Conservation (phyloP, 108 stramenopile genomes). For the Cyclotella sp. region DNA sequence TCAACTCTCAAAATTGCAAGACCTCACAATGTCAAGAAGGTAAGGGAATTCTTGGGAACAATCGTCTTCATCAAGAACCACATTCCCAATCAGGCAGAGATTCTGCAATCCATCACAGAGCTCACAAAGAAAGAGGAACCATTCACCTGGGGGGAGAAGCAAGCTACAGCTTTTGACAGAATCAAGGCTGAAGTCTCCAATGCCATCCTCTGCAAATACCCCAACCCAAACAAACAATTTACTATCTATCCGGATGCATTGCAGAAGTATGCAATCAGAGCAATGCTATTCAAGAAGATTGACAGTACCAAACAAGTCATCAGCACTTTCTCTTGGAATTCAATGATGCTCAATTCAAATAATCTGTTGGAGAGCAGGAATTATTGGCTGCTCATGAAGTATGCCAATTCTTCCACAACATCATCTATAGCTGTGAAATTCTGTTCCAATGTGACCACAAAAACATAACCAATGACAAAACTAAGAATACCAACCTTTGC, state of each 20-base stretch:
- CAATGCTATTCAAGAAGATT: constrained; percentile 35
- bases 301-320: constrained; percentile 5
- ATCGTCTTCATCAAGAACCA: constrained; percentile 42
- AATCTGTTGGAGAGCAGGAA: constrained; percentile 52
- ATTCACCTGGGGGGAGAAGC: constrained; percentile 8
- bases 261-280: constrained; percentile 46
- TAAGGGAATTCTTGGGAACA: constrained; percentile 34
- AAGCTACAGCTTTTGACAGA: background rate
- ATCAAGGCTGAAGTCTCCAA: constrained; percentile 11
- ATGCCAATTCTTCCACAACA: constrained; percentile 18
- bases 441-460: constrained; percentile 7
- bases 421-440: constrained; percentile 22
- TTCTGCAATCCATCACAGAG: constrained; percentile 30
- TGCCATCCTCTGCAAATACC: constrained; percentile 28
- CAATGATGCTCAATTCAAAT: constrained; percentile 47
- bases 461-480: background rate
- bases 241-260: constrained; percentile 52
- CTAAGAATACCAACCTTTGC: constrained; percentile 5
- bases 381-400: constrained; percentile 39
- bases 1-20: constrained; percentile 17
- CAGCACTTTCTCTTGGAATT: constrained; percentile 36
- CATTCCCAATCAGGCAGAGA: constrained; percentile 21
- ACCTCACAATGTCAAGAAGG: constrained; percentile 29
- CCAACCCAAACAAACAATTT: constrained; percentile 45
- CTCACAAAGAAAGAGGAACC: constrained; percentile 22